phyloP scores from a whole-genome alignment of 352 stramenopile genomes.

The Globisporangium uncinulatum region DNA sequence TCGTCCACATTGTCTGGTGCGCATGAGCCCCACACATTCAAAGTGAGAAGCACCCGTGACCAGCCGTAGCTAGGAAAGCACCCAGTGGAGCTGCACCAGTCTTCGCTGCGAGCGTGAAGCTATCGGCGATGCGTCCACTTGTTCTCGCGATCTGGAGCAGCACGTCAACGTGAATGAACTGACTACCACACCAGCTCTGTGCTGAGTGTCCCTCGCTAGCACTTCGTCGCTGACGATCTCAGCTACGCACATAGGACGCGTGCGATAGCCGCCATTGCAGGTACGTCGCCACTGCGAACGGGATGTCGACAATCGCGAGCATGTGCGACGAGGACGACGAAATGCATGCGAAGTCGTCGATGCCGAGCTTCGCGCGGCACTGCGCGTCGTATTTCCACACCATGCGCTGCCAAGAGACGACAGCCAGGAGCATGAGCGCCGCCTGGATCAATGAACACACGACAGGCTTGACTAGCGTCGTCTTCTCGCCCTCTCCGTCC shows the following conservation, averaged over 20 bases:
- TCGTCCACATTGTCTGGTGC: constrained; percentile 63
- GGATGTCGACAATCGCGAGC: constrained; percentile 34
- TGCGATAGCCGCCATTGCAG: constrained; percentile 56
- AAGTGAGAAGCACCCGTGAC: not conserved
- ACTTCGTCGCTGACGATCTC: not conserved
- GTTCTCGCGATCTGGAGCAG: constrained; percentile 29
- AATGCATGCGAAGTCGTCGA: constrained; percentile 60
- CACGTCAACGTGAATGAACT: not conserved
- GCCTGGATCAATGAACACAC: constrained; percentile 49
- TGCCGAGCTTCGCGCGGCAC: constrained; percentile 33
- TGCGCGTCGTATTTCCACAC: constrained; percentile 35
- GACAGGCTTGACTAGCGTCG: constrained; percentile 44
- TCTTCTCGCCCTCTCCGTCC: constrained; percentile 58
- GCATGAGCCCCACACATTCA: not conserved
- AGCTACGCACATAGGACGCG: constrained; percentile 43
- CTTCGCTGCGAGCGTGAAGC: constrained; percentile 72
- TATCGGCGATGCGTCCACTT: constrained; percentile 41
- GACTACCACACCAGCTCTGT: not conserved
- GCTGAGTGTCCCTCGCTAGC: no score
- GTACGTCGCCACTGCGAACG: constrained; percentile 40
- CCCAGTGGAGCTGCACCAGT: constrained; percentile 20
- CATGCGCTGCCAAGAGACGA: constrained; percentile 61
- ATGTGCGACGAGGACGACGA: constrained; percentile 27
- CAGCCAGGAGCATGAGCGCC: constrained; percentile 31
- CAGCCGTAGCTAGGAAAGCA: not conserved